Evolutionary conservation across 2,329 filamentous ascomycete species (phyloP).

Genomic region (Drechslerella dactyloides): DNA sequence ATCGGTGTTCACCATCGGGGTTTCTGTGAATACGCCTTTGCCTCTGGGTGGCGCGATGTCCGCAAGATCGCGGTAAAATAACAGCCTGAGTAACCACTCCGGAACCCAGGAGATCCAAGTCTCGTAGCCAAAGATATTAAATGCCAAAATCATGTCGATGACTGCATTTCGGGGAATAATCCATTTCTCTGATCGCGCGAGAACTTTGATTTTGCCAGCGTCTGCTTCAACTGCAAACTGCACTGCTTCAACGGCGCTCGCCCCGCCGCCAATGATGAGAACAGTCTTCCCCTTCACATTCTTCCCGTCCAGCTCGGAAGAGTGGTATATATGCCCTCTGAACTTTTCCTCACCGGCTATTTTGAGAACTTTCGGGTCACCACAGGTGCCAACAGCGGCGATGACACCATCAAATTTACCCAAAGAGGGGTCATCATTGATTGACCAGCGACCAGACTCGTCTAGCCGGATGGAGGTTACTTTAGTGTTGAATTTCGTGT

Average conservation of each 20-base stretch:
- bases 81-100: slow-evolving; percentile 67
- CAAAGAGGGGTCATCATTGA: slow-evolving; percentile 71
- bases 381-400: slow-evolving; percentile 75
- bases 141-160: slow-evolving; percentile 73
- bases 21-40: slow-evolving; percentile 65
- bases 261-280: slow-evolving; percentile 77
- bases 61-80: slow-evolving; percentile 82
- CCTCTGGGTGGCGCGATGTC: slow-evolving; percentile 75
- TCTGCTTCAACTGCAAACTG: slow-evolving; percentile 75
- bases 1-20: slow-evolving; percentile 84
- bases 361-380: slow-evolving; percentile 69
- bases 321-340: slow-evolving; percentile 75
- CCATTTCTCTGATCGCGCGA: slow-evolving; percentile 79
- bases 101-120: slow-evolving; percentile 70
- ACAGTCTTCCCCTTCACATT: slow-evolving; percentile 76
- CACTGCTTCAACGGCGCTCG: slow-evolving; percentile 80
- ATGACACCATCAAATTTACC: slow-evolving; percentile 81
- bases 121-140: slow-evolving; percentile 81
- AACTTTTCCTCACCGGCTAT: slow-evolving; percentile 75
- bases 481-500: slow-evolving; percentile 73
- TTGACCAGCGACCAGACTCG: slow-evolving; percentile 73
- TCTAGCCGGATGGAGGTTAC: slow-evolving; percentile 75
- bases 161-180: slow-evolving; percentile 81
- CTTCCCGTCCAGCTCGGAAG: slow-evolving; percentile 75
- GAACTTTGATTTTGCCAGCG: slow-evolving; percentile 72